Base-by-base conservation (phyloP, 768 basidiomycete genomes). In the Gyrodon lividus region DNA sequence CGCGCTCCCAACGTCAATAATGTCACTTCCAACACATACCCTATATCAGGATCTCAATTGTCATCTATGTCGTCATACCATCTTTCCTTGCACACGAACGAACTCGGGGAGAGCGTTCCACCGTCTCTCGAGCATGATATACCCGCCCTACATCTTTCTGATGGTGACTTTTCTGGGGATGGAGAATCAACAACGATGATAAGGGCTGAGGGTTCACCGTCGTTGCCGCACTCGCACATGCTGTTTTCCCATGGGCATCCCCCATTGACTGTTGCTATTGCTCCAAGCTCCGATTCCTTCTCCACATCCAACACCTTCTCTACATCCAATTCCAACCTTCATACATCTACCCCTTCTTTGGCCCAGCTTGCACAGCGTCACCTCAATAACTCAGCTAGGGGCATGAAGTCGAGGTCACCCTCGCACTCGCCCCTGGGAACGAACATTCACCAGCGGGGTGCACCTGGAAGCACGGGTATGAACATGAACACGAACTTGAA, bases 211-310 rank as follows among this genome's bases (percentile, higher is more conserved):
- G 51, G 43, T 17, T 55, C 58, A 26, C 55, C 58, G n/a, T 55
- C 48, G 17, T 52, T 52, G 46, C 41, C 51, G 31, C 51, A 54
- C 51, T 46, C 65, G 42, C 66, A 58, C 28, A 34, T 45, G 34
- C 43, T 58, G 26, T 66, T 71, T 48, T 68, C 74, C n/a, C 78
- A 79, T 50, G 59, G 71, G 26, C 80, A 82, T 58, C 72, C 77
- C 16, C 71, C 74, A 35, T 81, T 80, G 5, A 75, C 68, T 51
- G 69, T 77, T 5, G 82, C 79, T 0, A 71, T 79, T 48, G 75
- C 74, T n/a, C 67, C 77, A 5, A 53, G 46, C 38, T 14, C 46
- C 24, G 49, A 62, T 30, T 46, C 51, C 35, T 39, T 59, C 48
- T 53, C 57, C 22, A 56, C 48, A 44, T 30, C 51, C 16, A 48